Conservation (phyloP, 164 flowering plant genomes). For the Sextonia rubra region DNA sequence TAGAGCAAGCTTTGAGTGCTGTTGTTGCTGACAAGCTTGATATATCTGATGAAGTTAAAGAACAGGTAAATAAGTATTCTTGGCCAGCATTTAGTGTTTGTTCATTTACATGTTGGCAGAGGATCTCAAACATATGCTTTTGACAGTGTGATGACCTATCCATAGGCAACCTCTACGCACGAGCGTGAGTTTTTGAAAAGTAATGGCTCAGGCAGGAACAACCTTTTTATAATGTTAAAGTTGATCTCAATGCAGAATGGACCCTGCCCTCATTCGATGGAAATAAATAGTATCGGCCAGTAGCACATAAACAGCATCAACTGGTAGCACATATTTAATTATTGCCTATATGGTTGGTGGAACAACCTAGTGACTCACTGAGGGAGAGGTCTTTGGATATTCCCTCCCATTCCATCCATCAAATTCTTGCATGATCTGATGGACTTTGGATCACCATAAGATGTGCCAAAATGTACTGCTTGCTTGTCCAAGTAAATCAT, state of each 20-base stretch:
- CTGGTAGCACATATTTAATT: not conserved
- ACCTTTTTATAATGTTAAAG: not conserved
- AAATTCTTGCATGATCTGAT: not conserved
- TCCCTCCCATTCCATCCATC: not conserved
- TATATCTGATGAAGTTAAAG: slow-evolving; percentile 90
- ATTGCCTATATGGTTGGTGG: not conserved
- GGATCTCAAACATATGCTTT: not conserved
- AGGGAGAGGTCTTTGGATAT: not conserved
- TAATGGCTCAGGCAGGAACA: not conserved
- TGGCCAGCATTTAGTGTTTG: not conserved
- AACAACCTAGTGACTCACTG: not conserved
- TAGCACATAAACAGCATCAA: not conserved
- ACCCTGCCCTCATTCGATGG: not conserved
- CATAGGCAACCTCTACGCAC: not conserved
- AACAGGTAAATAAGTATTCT: slow-evolving; percentile 54
- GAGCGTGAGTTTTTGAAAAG: not conserved
- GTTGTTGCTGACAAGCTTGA: slow-evolving; percentile 66
- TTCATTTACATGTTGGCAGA: not conserved
- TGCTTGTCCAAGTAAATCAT: not conserved
- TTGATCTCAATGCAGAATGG: not conserved
- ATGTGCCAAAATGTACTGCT: not conserved
- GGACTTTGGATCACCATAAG: not conserved
- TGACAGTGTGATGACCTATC: not conserved
- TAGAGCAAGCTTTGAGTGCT: slow-evolving; percentile 72
- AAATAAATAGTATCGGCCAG: not conserved